phyloP scores from a whole-genome alignment of 306 rosid genomes.

The Pterocarpus macrocarpus region DNA sequence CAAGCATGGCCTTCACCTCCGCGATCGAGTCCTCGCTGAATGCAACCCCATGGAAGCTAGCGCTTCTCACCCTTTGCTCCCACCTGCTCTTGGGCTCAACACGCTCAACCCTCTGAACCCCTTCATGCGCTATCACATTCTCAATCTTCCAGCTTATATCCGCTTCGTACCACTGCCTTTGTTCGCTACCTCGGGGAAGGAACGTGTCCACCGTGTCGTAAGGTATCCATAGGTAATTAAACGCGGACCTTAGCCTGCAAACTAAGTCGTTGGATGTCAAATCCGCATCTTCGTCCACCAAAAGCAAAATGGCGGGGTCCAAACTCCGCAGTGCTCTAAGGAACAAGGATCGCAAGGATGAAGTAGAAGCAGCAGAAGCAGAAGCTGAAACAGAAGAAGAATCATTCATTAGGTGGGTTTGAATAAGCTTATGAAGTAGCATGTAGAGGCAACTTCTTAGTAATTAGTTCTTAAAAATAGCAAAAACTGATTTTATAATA shows the following conservation, averaged over 20 bases:
- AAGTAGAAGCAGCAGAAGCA: neutral
- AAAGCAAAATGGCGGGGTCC: constrained; percentile 72
- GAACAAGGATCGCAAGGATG: constrained; percentile 68
- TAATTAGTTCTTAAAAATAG: too few relatives aligned
- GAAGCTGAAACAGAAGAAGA: neutral
- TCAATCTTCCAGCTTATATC: constrained; percentile 88
- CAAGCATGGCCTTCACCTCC: constrained; percentile 88
- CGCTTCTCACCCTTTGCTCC: constrained; percentile 78
- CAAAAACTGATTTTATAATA: too few relatives aligned
- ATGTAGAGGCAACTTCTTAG: too few relatives aligned
- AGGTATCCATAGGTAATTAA: constrained; percentile 93
- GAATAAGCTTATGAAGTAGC: neutral
- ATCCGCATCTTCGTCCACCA: constrained; percentile 91
- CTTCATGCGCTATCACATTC: constrained; percentile 87
- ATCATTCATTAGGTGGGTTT: constrained; percentile 39
- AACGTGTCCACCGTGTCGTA: constrained; percentile 89
- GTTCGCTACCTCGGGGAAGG: constrained; percentile 72
- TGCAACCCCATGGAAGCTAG: constrained; percentile 60
- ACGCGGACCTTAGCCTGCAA: constrained; percentile 74
- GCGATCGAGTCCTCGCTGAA: constrained; percentile 73
- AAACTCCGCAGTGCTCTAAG: constrained; percentile 67
- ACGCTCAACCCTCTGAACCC: constrained; percentile 80
- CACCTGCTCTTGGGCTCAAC: constrained; percentile 67
- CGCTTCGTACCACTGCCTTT: constrained; percentile 92
- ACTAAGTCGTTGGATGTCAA: constrained; percentile 73